Conservation (phyloP, 2,329 filamentous ascomycete species). For the Penicillium palitans region DNA sequence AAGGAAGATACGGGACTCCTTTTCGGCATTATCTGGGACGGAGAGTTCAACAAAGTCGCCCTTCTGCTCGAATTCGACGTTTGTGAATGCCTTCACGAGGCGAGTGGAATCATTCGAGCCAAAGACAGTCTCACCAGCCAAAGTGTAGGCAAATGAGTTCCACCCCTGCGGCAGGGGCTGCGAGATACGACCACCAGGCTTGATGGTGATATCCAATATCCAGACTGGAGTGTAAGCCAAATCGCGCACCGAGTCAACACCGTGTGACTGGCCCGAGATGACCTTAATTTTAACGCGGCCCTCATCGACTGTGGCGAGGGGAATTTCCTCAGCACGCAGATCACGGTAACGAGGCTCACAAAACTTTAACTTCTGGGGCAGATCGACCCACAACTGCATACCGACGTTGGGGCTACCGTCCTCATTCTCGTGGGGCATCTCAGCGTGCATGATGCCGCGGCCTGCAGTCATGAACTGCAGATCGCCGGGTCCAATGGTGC, state of each 20-base stretch:
- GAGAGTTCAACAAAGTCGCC: slow-evolving; percentile 74
- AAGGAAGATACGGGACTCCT: slow-evolving; percentile 58
- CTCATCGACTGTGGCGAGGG: slow-evolving; percentile 67
- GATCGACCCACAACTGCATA: slow-evolving; percentile 93
- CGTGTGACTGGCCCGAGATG: slow-evolving; percentile 81
- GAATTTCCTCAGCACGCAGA: slow-evolving; percentile 75
- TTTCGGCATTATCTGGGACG: slow-evolving; percentile 65
- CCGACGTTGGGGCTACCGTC: slow-evolving; percentile 79
- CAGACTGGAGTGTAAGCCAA: slow-evolving; percentile 97
- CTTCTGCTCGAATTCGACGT: slow-evolving; percentile 79
- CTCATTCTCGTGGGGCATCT: slow-evolving; percentile 81
- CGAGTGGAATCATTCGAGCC: slow-evolving; percentile 47
- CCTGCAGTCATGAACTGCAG: slow-evolving; percentile 98
- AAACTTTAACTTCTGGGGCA: slow-evolving; percentile 76
- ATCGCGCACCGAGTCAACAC: slow-evolving; percentile 83
- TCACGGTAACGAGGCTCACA: slow-evolving; percentile 94
- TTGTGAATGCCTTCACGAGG: slow-evolving; percentile 65
- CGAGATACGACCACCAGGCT: slow-evolving; percentile 73
- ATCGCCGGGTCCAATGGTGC: slow-evolving; percentile 83
- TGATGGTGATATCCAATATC: slow-evolving; percentile 80
- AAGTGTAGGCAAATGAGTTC: slow-evolving; percentile 86
- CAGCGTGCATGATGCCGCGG: slow-evolving; percentile 86
- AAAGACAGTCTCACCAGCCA: slow-evolving; percentile 71
- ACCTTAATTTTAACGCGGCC: slow-evolving; percentile 80
- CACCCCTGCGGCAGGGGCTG: slow-evolving; percentile 77